Base-by-base conservation (phyloP, 495 filamentous ascomycete genomes). In the Oidiodendron maius region DNA sequence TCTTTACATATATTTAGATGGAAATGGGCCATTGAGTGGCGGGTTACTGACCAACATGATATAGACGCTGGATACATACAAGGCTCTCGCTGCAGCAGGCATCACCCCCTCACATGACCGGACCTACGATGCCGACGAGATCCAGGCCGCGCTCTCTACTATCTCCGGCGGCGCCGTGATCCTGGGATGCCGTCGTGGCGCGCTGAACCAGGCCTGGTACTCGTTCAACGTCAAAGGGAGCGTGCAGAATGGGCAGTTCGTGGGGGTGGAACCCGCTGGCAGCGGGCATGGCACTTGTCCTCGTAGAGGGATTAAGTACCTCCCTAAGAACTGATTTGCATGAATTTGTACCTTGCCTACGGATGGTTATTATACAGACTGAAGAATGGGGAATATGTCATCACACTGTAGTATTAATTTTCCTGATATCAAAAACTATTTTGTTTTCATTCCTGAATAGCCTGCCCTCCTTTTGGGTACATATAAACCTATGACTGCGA, bases 201-300 rank as follows among this genome's bases (percentile, higher is more conserved):
- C 62, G 9, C 65, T 96, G 21, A 83, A 89, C 56, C 83, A 94
- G 66, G 79, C 87, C 18, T 93, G 87, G 85, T 95, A 95, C 60
- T 78, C 81, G 51, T 95, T 84, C 69, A 84, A 91, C 55, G 78
- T 95, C 10, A 76, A 77, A 42, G 90, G 90, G 23, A 82, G 76
- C 48, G 63, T 95, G 32, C 85, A 89, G 60, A 82, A 74, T 4
- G 89, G 89, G 20, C 66, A 78, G 42, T 94, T 94, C 58, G 74
- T 89, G 16, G 69, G 86, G 16, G 68, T 78, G 0, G 53, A 71
- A 15, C 81, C 80, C 58, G 78, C 45, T n/a, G 58, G 58, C 18
- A 24, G 51, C 24, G 48, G 44, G 1, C 37, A 49, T 15, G 45
- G 48, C n/a, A 50, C 20, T 10, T 61, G 58, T 49, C 58, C 58